Evolutionary conservation across 2,329 filamentous ascomycete species (phyloP), one percentile per base, ranked within the genome.

Genomic region (Endocalyx cinctus): DNA sequence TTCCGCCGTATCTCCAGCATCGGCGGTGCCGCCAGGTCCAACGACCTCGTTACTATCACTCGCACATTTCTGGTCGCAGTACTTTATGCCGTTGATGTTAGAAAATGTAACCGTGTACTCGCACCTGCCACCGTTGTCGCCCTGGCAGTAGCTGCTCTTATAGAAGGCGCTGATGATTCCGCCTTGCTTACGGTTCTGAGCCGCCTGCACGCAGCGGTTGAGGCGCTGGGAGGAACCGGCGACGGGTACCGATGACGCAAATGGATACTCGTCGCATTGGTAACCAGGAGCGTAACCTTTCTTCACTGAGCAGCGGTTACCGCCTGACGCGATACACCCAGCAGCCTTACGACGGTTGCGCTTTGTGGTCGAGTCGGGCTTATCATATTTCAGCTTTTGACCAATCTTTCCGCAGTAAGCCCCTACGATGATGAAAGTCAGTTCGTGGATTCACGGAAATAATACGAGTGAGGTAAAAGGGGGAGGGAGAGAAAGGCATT

Each of bases 131-230:
- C 31, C 31, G 8, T 33, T 33, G 31, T 33, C 27, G 14, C 31
- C 31, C 20, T 7, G 26, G 31, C 31, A 33, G 31, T 33, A 33
- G 31, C 15, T 28, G 25, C 31, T 18, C 23, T 14, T 27, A 25
- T 33, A 33, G 12, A 27, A 33, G 13, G 13, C 15, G 31, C 31
- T 33, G 23, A 33, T 27, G 12, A 33, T 33, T 10, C 31, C 31
- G 16, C 31, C 31, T 20, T 33, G 31, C 31, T 33, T 33, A 11
- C 23, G 31, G 31, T 33, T 33, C 31, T 33, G 31, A 10, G 12
- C 31, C 10, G 31, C 31, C 15, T 22, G 31, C 23, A 33, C 31
- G 23, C 31, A 33, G 22, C 31, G 31, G 25, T 33, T 33, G 6
- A 33, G 25, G 8, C 31, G 31, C 23, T 22, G 26, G 8, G 13